Base-by-base conservation (phyloP, 768 basidiomycete genomes). In the Russula earlei region DNA sequence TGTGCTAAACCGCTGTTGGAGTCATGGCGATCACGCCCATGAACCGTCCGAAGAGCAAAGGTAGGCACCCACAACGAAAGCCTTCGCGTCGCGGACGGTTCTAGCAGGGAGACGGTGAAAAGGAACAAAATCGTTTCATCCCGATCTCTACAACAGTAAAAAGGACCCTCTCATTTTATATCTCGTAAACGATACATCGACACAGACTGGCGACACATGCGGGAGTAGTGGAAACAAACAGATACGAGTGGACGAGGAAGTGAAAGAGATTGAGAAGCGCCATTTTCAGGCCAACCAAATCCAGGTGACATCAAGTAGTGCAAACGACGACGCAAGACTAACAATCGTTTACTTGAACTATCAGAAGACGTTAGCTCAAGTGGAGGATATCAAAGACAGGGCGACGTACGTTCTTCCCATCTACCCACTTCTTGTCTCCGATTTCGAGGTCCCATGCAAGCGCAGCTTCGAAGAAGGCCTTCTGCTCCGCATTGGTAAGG, bases 381-480 rank as follows among this genome's bases (percentile, higher is more conserved):
- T 9, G 15, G 27, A 46, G 19, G 31, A 25, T 14, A 47, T 12
- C 2, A 17, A 52, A 49, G 42, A 4, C 14, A 45, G 53, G 33
- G 25, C 22, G 15, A 80, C 89, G 75, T 69, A 91, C 86, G 69
- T 83, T 87, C 78, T 91, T 91, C 62, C 89, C 89, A 73, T 94
- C 93, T 47, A 73, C 83, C 89, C 91, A 96, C 69, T 81, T 80
- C 81, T 90, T 92, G 29, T 87, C 95, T 62, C 85, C 84, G 54
- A 96, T 64, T 72, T 85, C 82, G 58, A 95, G 72, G 74, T 95
- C 92, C 95, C 95, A 97, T 46, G 92, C 89, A 64, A 95, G 80
- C 24, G 88, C 89, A 63, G 77, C 87, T 77, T 92, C 91, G 67
- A 98, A 93, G 82, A 87, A 94, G 58, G 76, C 76, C 77, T 93